These are phyloP conservation scores for Thozetella sp. DNA, from an alignment of 495 filamentous ascomycete genomes.

Conservation along the genomic window DNA sequence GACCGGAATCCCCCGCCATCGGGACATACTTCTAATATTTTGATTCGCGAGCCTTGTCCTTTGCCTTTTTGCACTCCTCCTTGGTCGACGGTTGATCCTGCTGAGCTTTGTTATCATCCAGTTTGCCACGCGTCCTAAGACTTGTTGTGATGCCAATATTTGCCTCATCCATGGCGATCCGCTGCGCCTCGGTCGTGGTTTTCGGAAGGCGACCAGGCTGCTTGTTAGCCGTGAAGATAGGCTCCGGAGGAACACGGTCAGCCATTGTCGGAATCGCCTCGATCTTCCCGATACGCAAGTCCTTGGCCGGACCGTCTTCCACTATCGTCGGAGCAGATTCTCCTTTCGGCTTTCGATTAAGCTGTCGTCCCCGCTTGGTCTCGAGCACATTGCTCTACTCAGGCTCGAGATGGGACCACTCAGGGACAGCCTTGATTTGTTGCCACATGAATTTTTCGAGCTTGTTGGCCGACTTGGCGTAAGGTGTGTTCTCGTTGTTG, in stretches of 20 bases:
- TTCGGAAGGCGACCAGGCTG: too few relatives aligned
- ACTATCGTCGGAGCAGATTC: neutral
- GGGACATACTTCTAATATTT: neutral
- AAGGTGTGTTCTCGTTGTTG: constrained; percentile 93
- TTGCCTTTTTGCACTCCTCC: neutral
- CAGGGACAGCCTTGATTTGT: constrained; percentile 89
- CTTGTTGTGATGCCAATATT: too few relatives aligned
- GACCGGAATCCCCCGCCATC: too few relatives aligned
- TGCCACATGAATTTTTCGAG: constrained; percentile 96
- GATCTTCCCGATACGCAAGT: too few relatives aligned
- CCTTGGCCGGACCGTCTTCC: too few relatives aligned
- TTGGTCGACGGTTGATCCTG: neutral
- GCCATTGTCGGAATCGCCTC: neutral
- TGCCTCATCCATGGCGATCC: too few relatives aligned
- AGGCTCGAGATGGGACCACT: constrained; percentile 79
- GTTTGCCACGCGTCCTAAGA: too few relatives aligned
- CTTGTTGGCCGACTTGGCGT: constrained; percentile 94
- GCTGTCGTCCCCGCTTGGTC: neutral
- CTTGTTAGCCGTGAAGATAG: too few relatives aligned
- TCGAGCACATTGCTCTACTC: constrained; percentile 19
- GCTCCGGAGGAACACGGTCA: too few relatives aligned
- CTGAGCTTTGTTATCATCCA: too few relatives aligned
- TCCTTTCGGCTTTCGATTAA: neutral
- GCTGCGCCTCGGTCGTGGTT: too few relatives aligned
- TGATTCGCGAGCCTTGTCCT: neutral